These are phyloP conservation scores for Chlamydomonas eustigma DNA, from an alignment of 139 green algal species.

Conservation along the genomic window DNA sequence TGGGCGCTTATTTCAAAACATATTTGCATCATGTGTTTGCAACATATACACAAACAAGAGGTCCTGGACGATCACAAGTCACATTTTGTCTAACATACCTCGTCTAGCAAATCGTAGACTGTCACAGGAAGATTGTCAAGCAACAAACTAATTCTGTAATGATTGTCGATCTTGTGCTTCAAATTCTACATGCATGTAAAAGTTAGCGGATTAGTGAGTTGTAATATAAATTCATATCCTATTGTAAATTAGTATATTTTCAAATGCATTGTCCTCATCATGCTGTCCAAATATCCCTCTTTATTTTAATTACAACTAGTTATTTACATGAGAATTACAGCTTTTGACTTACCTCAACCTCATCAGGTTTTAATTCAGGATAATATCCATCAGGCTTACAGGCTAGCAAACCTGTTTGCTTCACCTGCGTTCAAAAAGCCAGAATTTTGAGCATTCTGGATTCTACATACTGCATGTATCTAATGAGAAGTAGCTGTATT, in stretches of 20 bases:
- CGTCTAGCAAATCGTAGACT: conserved; percentile 73
- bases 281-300: not conserved
- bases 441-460: conserved; percentile 62
- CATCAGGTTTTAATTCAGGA: conserved; percentile 42
- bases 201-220: not conserved
- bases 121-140: conserved; percentile 97
- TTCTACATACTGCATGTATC: conserved; percentile 90
- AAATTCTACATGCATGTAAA: conserved; percentile 9
- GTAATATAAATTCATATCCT: not conserved
- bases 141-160: conserved; percentile 90
- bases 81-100: conserved; percentile 54
- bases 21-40: no score
- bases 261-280: not conserved
- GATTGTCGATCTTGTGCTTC: conserved; percentile 62
- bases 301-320: no score
- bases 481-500: conserved; percentile 73
- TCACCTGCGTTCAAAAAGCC: conserved; percentile 22
- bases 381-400: conserved; percentile 51
- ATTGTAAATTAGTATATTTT: not conserved
- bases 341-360: conserved; percentile 57
- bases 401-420: conserved; percentile 49
- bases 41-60: no score
- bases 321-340: no score
- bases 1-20: conserved; percentile 87
- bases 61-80: no score